These are phyloP conservation scores for Onygena corvina DNA, from an alignment of 2,329 filamentous ascomycete species.

Conservation along the genomic window DNA sequence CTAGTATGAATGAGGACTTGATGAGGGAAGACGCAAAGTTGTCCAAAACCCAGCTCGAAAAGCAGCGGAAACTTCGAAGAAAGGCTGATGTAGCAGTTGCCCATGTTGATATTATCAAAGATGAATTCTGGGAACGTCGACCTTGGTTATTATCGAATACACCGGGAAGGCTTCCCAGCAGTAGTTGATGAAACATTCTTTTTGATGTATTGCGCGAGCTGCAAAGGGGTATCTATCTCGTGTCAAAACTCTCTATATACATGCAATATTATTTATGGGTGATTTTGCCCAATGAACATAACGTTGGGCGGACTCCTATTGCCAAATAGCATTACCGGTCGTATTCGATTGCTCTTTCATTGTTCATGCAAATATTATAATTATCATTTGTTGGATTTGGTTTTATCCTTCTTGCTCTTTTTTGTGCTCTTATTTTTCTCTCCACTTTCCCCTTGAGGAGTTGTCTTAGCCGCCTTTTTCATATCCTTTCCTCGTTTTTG, in stretches of 20 bases:
- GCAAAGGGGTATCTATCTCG: slow-evolving; percentile 4
- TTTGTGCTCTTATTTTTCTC: slow-evolving; percentile 17
- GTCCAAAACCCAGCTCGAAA: slow-evolving; percentile 72
- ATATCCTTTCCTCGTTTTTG: slow-evolving; percentile 15
- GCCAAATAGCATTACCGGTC: background rate
- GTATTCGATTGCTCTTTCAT: background rate
- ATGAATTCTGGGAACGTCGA: slow-evolving; percentile 81
- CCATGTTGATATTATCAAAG: slow-evolving; percentile 87
- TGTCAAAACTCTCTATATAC: background rate
- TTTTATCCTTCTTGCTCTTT: slow-evolving; percentile 31
- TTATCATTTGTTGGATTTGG: background rate
- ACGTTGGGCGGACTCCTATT: background rate
- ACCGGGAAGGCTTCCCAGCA: slow-evolving; percentile 56
- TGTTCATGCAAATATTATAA: background rate
- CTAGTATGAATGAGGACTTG: slow-evolving; percentile 32
- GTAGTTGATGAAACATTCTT: slow-evolving; percentile 16
- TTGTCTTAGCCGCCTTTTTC: slow-evolving; percentile 24
- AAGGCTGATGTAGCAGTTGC: slow-evolving; percentile 73
- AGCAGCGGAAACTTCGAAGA: slow-evolving; percentile 63
- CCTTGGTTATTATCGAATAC: slow-evolving; percentile 73
- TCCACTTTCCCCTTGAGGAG: background rate
- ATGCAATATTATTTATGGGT: background rate
- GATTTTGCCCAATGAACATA: background rate
- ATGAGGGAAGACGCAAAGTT: slow-evolving; percentile 34
- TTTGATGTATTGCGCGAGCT: background rate